Conservation (phyloP, 2,329 filamentous ascomycete genomes). For the Cercospora janseana region DNA sequence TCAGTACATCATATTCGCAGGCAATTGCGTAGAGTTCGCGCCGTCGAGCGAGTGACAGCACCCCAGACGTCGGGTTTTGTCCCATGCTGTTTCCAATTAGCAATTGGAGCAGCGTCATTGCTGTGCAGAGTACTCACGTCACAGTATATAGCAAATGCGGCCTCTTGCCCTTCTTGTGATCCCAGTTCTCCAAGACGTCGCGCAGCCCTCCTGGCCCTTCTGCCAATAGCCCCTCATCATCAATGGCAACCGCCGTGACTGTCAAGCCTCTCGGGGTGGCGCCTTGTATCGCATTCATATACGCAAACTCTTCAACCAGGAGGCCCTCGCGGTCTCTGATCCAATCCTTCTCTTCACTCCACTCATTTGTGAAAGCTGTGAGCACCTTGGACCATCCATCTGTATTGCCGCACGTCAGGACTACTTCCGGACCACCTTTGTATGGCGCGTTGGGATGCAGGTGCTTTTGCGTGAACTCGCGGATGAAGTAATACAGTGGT, state of each 20-base stretch:
- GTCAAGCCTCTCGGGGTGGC: slow-evolving; percentile 68
- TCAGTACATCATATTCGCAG: slow-evolving; percentile 81
- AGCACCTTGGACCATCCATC: slow-evolving; percentile 81
- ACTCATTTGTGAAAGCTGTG: slow-evolving; percentile 72
- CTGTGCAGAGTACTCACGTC: slow-evolving; percentile 60
- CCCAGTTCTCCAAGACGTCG: slow-evolving; percentile 81
- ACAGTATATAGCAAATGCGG: slow-evolving; percentile 89
- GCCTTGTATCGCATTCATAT: slow-evolving; percentile 71
- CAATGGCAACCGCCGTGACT: slow-evolving; percentile 70
- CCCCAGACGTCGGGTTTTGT: slow-evolving; percentile 81
- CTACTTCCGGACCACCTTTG: slow-evolving; percentile 69
- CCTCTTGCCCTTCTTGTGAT: slow-evolving; percentile 67
- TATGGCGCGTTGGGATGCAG: slow-evolving; percentile 83
- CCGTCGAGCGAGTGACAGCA: slow-evolving; percentile 69
- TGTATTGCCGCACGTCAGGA: slow-evolving; percentile 77
- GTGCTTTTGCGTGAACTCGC: slow-evolving; percentile 71
- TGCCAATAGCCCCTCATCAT: slow-evolving; percentile 75
- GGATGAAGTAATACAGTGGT: slow-evolving; percentile 72
- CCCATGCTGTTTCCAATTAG: slow-evolving; percentile 60
- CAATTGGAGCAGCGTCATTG: not conserved
- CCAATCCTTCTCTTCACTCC: slow-evolving; percentile 67
- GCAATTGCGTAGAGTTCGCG: slow-evolving; percentile 78
- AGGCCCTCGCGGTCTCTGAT: slow-evolving; percentile 70
- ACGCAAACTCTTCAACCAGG: slow-evolving; percentile 76
- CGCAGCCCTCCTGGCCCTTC: slow-evolving; percentile 70